Base-by-base conservation (phyloP, 2,329 filamentous ascomycete genomes). In the Sporothrix inflata region DNA sequence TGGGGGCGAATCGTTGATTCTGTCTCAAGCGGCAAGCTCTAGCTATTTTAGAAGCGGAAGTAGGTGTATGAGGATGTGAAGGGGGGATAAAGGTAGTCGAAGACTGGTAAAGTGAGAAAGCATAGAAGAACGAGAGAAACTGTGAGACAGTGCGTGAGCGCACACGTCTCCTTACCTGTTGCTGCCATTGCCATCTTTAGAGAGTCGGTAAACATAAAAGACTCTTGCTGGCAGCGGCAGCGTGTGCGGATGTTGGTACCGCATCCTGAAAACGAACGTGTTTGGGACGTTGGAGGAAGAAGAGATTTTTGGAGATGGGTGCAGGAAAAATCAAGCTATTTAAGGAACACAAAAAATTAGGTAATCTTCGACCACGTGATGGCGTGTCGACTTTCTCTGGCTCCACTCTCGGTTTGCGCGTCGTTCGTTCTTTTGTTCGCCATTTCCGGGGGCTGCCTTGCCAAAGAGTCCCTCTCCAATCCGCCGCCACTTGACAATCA, bases 21-120 rank as follows among this genome's bases (percentile, higher is more conserved):
- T 34, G 79, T 82, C 80, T 80, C 80, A 85, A 83, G 82, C 87
- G 88, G 84, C 86, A 89, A 88, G 88, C 87, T 90, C 88, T 90
- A 90, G 88, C 88, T 87, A 84, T 82, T 83, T 83, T 87, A 82
- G 87, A 89, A 89, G 88, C 87, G 74, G 78, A 55, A 14, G 34
- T 34, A 3, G 30, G 47, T 49, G 27, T 49, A 34, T 9, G 19
- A 3, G 47, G 16, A n/a, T 24, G 24, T 49, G 49, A 38, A 3
- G 57, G 5, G 24, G 47, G 11, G 6, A 12, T 11, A 2, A 34
- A 65, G 7, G 30, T 34, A 34, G 3, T 3, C 6, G 47, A 49
- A 8, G 5, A n/a, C n/a, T 5, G n/a, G 2, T 30, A 5, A 12
- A 55, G 60, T 8, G 3, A 66, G 27, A 38, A 27, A 51, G 51